Percentiles rank a stretch among this genome's conserved stretches.
These are phyloP conservation scores for Acer saccharum DNA, from an alignment of 345 rosid species.

Conservation along the genomic window DNA sequence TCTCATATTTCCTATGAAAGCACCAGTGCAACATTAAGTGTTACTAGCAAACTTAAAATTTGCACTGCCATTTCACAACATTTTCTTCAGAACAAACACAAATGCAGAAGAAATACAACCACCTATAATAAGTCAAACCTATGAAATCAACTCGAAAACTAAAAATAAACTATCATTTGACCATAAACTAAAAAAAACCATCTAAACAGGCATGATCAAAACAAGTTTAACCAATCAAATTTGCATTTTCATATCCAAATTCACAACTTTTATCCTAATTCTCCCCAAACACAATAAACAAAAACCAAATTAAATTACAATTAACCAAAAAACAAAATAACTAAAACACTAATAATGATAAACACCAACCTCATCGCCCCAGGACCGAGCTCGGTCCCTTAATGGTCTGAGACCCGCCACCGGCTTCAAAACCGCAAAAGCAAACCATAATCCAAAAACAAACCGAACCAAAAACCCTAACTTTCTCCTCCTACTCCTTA, in stretches of 20 bases:
- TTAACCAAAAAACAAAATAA: conserved; percentile 5
- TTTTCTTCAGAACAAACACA: conserved; percentile 7
- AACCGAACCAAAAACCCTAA: conserved; percentile 45
- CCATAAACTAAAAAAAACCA: neutral
- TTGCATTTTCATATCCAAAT: conserved; percentile 12
- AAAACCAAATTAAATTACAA: conserved; percentile 14
- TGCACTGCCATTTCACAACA: conserved; percentile 8
- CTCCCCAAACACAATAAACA: conserved; percentile 8
- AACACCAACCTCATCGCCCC: conserved; percentile 91
- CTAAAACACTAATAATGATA: neutral
- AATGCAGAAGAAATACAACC: neutral
- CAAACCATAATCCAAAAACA: conserved; percentile 57
- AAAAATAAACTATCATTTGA: neutral
- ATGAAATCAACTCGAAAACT: conserved; percentile 10
- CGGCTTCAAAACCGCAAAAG: conserved; percentile 47
- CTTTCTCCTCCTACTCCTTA: conserved; percentile 21
- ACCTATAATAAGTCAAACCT: neutral
- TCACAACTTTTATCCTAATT: neutral
- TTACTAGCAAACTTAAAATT: conserved; percentile 15
- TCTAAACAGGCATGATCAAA: neutral
- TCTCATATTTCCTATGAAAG: neutral
- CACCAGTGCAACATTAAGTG: neutral
- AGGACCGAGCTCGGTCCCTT: conserved; percentile 79
- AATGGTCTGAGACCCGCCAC: conserved; percentile 75
- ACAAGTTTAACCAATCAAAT: conserved; percentile 19